Evolutionary conservation across 805 yeast species (phyloP), one percentile per base, ranked within the genome.

Genomic region (Candida nemodendra): DNA sequence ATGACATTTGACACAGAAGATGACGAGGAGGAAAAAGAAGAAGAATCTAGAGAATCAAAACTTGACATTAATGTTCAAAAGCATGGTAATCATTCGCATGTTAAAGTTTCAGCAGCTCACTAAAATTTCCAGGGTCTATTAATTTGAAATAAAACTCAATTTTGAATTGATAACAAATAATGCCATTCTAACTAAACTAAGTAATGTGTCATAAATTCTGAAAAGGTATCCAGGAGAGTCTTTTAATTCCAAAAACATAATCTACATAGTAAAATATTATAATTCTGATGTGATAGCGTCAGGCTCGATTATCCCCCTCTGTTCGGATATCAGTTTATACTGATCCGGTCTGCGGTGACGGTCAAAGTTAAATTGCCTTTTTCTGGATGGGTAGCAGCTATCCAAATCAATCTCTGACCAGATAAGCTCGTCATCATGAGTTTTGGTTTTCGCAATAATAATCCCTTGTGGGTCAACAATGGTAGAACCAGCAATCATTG

Each of bases 391-490:
- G 21, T 61, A 45, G 22, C 65, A 48, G 13, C 58, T 63, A 34
- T 64, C 66, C 27, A 62, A 39, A 30, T 64, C 68, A 19, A 64
- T 60, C 27, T 61, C 66, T 8, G 63, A 62, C 41, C 53, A 39
- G 15, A 62, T 38, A 9, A 62, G 30, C 37, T 62, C 68, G 41
- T 64, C 68, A 13, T 56, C 67, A 30, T 56, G 63, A 5, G 65
- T 59, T 39, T 57, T 56, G 13, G 66, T 61, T 38, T 61, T 57
- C 3, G 66, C 66, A 33, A 64, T 44, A 11, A 64, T 59, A 21
- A 47, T 37, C 8, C 69, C 69, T 32, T 61, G 57, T 18, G 69
- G 68, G 44, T 59, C 62, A 25, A 63, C 67, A 22, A 64, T 62
- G 19, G 62, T 51, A 4, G 66, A 59, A 13, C 68, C 66, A 8